Percentiles rank a stretch among this genome's conserved stretches.
These are phyloP conservation scores for Larix sibirica DNA, from an alignment of 83 land plant genomes.

Conservation along the genomic window DNA sequence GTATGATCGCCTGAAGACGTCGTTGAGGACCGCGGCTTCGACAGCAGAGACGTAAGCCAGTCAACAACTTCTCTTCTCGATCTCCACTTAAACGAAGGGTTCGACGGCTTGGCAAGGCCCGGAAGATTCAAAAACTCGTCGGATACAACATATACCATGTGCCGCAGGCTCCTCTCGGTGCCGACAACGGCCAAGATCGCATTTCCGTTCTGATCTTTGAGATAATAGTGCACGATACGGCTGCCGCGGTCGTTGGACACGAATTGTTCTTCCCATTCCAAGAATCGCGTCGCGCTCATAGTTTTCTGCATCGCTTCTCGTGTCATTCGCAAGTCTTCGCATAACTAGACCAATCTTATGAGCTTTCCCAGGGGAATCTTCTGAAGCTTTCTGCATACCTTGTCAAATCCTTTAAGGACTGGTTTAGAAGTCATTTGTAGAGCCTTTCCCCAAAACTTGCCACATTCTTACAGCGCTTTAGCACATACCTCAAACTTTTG, in stretches of 20 bases:
- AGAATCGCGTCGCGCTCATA: conserved; percentile 34
- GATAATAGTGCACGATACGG: conserved; percentile 68
- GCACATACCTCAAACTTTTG: too few species aligned
- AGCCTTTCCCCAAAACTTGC: not conserved
- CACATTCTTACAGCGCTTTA: too few species aligned
- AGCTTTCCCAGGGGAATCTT: not conserved
- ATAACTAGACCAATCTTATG: not conserved
- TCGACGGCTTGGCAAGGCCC: conserved; percentile 14
- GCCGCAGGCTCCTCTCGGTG: conserved; percentile 78
- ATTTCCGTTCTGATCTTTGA: conserved; percentile 56
- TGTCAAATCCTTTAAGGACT: not conserved
- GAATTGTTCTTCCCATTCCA: conserved; percentile 82
- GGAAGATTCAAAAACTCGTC: conserved; percentile 28
- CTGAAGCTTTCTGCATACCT: not conserved
- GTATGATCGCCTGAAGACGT: conserved; percentile 23
- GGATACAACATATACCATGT: conserved; percentile 64
- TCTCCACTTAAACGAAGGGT: conserved; percentile 52
- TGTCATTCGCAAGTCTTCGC: not conserved
- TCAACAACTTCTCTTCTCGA: conserved; percentile 84
- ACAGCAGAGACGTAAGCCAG: conserved; percentile 69
- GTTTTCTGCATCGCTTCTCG: not conserved
- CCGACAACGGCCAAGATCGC: conserved; percentile 78
- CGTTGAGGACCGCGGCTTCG: conserved; percentile 36
- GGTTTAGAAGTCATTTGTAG: not conserved
- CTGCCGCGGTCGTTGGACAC: conserved; percentile 69